Evolutionary conservation across 768 basidiomycete genomes (phyloP).

Genomic region (Rhodosporidiobolus sp.): DNA sequence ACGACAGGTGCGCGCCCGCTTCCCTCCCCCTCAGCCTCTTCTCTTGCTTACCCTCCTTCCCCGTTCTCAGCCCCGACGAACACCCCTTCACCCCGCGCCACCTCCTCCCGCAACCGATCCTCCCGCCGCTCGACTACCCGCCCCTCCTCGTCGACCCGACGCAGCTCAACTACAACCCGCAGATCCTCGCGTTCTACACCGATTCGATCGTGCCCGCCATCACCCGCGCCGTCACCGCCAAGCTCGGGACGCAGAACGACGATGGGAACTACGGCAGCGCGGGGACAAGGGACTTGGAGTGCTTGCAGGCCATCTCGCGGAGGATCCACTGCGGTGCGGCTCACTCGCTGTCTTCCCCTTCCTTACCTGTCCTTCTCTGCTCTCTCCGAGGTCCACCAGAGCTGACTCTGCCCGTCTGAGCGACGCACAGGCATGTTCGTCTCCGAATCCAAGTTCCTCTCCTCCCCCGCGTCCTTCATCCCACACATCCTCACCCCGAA

Average conservation of each 20-base stretch:
- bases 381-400: not conserved
- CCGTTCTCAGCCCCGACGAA: slow-evolving; percentile 79
- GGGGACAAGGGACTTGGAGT: slow-evolving; percentile 89
- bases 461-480: slow-evolving; percentile 78
- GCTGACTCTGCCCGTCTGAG: not conserved
- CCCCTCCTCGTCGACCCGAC: slow-evolving; percentile 69
- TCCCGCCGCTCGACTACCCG: slow-evolving; percentile 70
- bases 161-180: slow-evolving; percentile 73
- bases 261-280: slow-evolving; percentile 98
- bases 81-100: slow-evolving; percentile 76
- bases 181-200: slow-evolving; percentile 86
- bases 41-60: not conserved
- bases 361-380: not conserved
- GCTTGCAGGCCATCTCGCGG: slow-evolving; percentile 96
- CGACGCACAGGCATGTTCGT: slow-evolving; percentile 86
- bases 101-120: slow-evolving; percentile 74
- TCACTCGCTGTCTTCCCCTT: not conserved
- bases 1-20: slow-evolving; percentile 65
- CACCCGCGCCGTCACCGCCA: slow-evolving; percentile 65
- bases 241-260: slow-evolving; percentile 73
- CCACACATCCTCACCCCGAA: slow-evolving; percentile 84
- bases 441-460: slow-evolving; percentile 92
- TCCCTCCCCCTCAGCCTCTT: not conserved
- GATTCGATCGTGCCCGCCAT: slow-evolving; percentile 84
- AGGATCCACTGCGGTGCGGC: slow-evolving; percentile 90